Conservation (phyloP, 1,284 basidiomycete species). For the Agaricales sp. region DNA sequence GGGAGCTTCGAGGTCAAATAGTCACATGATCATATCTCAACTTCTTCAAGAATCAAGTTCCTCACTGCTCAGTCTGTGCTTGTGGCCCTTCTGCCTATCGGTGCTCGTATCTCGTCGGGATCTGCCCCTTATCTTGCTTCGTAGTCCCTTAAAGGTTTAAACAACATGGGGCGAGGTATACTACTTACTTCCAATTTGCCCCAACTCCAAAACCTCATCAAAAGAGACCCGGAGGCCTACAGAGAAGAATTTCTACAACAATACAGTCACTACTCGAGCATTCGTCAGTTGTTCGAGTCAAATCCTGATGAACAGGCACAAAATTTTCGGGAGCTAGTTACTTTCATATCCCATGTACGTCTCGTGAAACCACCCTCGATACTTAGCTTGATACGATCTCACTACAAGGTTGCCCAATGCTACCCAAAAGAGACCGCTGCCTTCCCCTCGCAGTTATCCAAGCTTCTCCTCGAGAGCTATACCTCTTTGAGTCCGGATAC, state of each 20-base stretch:
- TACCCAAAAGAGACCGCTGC: constrained; percentile 82
- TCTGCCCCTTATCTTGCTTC: not conserved
- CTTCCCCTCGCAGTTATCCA: constrained; percentile 71
- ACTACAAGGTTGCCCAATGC: constrained; percentile 67
- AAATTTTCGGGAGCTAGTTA: constrained; percentile 78
- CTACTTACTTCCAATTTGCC: constrained; percentile 65
- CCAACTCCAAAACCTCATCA: constrained; percentile 93
- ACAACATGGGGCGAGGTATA: constrained; percentile 45
- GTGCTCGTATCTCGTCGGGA: not conserved
- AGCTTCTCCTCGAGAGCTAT: constrained; percentile 69
- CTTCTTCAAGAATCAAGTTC: too few species aligned
- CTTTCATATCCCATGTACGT: constrained; percentile 74
- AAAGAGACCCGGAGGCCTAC: constrained; percentile 86
- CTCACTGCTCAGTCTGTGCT: too few species aligned
- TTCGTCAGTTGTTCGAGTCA: constrained; percentile 75
- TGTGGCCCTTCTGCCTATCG: not conserved
- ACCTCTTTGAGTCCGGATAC: constrained; percentile 67
- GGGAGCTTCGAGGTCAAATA: too few species aligned
- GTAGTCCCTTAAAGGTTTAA: not conserved
- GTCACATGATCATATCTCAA: too few species aligned
- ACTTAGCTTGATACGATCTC: constrained; percentile 5
- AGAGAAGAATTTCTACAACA: constrained; percentile 97
- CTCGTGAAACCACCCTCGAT: constrained; percentile 10
- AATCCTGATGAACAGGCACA: constrained; percentile 73
- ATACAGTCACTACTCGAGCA: constrained; percentile 93